Percentiles rank a stretch among this genome's conserved stretches.
Conservation (phyloP, 305 asterid genomes). For the Withania somnifera region DNA sequence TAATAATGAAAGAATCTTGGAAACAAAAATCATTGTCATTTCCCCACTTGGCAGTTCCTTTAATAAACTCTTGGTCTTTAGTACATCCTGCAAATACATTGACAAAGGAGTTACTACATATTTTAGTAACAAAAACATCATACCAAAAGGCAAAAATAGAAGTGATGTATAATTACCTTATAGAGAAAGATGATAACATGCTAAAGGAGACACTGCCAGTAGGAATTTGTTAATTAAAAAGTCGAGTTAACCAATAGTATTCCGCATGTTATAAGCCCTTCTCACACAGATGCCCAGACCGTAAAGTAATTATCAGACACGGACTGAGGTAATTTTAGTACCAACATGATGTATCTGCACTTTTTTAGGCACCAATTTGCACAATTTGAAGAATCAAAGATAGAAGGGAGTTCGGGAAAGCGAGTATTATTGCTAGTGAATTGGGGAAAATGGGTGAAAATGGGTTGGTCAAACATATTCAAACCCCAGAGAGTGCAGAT, state of each 20-base stretch:
- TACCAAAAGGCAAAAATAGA: not conserved
- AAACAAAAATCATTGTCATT: constrained; percentile 5
- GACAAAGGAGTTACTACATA: not conserved
- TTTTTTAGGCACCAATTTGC: not conserved
- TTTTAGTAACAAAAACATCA: not conserved
- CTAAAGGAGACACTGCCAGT: not conserved
- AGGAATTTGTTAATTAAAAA: constrained; percentile 19
- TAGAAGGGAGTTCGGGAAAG: not conserved
- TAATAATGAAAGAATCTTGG: constrained; percentile 40
- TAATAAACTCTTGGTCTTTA: constrained; percentile 1
- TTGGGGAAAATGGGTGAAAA: not conserved
- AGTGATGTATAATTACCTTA: not conserved
- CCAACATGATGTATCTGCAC: not conserved
- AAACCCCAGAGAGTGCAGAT: not conserved
- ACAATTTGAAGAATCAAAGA: not conserved
- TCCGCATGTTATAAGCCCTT: not conserved
- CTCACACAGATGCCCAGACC: not conserved
- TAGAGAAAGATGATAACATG: not conserved
- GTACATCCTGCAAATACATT: constrained; percentile 27
- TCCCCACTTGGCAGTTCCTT: constrained; percentile 24
- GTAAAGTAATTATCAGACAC: not conserved
- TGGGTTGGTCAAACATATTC: not conserved
- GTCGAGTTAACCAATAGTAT: not conserved
- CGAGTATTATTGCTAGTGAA: not conserved
- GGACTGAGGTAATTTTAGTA: not conserved